Conservation (phyloP, 108 stramenopile genomes). For the Cyclotella choctawhatcheeana region DNA sequence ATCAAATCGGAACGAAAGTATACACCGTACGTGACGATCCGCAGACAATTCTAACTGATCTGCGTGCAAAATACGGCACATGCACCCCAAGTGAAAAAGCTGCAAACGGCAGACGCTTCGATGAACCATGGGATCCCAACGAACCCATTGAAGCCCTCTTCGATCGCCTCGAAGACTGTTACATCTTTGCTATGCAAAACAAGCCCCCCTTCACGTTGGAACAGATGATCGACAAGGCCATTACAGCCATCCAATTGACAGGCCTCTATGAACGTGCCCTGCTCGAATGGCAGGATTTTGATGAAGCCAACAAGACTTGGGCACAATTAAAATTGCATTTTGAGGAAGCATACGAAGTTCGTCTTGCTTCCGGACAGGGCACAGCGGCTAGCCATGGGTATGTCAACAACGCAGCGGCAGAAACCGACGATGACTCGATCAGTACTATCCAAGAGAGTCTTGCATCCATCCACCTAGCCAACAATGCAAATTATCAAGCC, state of each 20-base stretch:
- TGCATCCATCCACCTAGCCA: neutral
- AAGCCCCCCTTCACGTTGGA: conserved; percentile 4
- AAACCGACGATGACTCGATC: conserved; percentile 7
- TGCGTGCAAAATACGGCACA: conserved; percentile 2
- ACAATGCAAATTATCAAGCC: conserved; percentile 2
- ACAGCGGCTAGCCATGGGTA: conserved; percentile 9
- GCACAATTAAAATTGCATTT: conserved; percentile 12
- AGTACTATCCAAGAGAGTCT: conserved; percentile 8
- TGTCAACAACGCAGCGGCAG: conserved; percentile 5
- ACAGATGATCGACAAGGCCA: conserved; percentile 20
- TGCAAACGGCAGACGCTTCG: neutral
- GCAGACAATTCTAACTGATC: neutral
- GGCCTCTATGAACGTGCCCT: neutral
- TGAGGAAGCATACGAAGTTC: conserved; percentile 11
- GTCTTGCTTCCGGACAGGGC: neutral
- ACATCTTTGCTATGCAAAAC: neutral
- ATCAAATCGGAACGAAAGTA: conserved; percentile 7
- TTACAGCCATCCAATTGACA: conserved; percentile 2
- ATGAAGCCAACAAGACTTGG: conserved; percentile 3
- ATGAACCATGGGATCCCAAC: conserved; percentile 14
- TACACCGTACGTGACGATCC: conserved; percentile 6
- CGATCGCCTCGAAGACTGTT: conserved; percentile 22
- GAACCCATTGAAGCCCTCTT: conserved; percentile 21
- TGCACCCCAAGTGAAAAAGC: conserved; percentile 1
- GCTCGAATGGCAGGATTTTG: conserved; percentile 17